These are phyloP conservation scores for Acidomyces sp. DNA, from an alignment of 495 filamentous ascomycete species.

Conservation along the genomic window DNA sequence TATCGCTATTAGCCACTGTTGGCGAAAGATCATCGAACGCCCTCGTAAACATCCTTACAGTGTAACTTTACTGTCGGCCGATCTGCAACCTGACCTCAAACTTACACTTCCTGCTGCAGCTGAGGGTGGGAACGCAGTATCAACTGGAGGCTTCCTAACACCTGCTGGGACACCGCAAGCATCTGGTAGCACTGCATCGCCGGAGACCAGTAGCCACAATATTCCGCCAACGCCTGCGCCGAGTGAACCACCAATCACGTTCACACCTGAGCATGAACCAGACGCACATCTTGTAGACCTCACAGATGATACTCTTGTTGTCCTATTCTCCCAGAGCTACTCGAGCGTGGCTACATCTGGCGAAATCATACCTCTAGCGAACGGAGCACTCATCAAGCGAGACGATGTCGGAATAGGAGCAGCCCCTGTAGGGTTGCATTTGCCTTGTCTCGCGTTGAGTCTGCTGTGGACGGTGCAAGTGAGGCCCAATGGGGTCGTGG, in stretches of 20 bases:
- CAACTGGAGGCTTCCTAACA: constrained; percentile 7
- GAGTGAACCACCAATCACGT: constrained; percentile 23
- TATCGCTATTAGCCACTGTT: constrained; percentile 4
- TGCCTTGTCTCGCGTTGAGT: constrained; percentile 26
- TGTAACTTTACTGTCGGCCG: constrained; percentile 9
- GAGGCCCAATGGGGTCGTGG: constrained; percentile 12
- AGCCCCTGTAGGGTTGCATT: constrained; percentile 1
- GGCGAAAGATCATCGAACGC: constrained; percentile 7
- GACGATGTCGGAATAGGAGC: constrained; percentile 19
- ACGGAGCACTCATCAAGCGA: constrained; percentile 67
- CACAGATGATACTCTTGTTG: constrained; percentile 69
- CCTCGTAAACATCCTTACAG: constrained; percentile 9
- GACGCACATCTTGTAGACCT: constrained; percentile 65
- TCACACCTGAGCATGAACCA: constrained; percentile 35
- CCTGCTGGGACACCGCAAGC: constrained; percentile 13
- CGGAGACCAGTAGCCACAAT: constrained; percentile 35
- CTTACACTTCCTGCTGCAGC: constrained; percentile 3
- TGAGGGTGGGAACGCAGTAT: background rate
- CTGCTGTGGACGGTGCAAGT: constrained; percentile 37
- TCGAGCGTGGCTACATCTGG: constrained; percentile 37
- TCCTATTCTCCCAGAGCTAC: constrained; percentile 59
- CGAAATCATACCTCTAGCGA: constrained; percentile 46
- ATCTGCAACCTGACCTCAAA: constrained; percentile 3
- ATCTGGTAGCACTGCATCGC: constrained; percentile 24
- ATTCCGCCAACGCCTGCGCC: constrained; percentile 43